phyloP scores from a whole-genome alignment of 1,139 yeast species.

The Blastobotrys aristatus region DNA sequence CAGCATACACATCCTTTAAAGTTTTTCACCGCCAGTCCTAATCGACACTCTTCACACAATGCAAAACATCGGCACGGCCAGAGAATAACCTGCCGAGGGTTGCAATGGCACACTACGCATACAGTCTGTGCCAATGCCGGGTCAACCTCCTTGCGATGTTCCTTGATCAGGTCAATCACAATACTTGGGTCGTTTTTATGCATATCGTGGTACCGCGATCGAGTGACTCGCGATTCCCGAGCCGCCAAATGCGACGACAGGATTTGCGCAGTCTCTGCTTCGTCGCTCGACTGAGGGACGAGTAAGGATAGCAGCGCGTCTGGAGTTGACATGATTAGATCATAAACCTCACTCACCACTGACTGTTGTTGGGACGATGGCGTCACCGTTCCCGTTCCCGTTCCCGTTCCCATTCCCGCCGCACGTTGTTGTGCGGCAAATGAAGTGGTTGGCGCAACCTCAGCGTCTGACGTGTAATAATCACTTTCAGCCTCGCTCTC shows the following conservation, averaged over 20 bases:
- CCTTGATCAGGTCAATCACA: conserved; percentile 16
- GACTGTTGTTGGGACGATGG: not conserved
- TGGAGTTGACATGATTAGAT: conserved; percentile 23
- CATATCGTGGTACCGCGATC: conserved; percentile 20
- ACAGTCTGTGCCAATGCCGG: conserved; percentile 16
- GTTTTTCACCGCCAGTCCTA: conserved; percentile 67
- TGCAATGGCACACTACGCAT: conserved; percentile 80
- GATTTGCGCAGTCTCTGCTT: conserved; percentile 23
- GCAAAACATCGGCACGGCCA: conserved; percentile 96
- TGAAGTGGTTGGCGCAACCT: conserved; percentile 4
- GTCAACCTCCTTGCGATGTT: conserved; percentile 15
- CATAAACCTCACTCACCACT: conserved; percentile 20
- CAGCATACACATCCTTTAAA: conserved; percentile 85
- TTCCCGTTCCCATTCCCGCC: not conserved
- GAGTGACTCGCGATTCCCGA: conserved; percentile 19
- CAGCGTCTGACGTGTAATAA: conserved; percentile 8
- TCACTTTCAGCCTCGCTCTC: conserved; percentile 18
- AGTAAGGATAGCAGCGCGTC: conserved; percentile 22
- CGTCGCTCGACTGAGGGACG: conserved; percentile 23
- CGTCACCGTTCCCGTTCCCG: not conserved
- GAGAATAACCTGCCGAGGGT: conserved; percentile 68
- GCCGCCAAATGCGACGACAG: conserved; percentile 21
- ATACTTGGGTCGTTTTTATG: conserved; percentile 16
- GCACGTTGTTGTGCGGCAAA: conserved; percentile 6
- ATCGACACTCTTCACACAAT: conserved; percentile 76